A percentile compares a stretch with the other conserved stretches of the same genome.
These are phyloP conservation scores for Silene coronaria DNA, from an alignment of 179 eudicot species.

Conservation along the genomic window DNA sequence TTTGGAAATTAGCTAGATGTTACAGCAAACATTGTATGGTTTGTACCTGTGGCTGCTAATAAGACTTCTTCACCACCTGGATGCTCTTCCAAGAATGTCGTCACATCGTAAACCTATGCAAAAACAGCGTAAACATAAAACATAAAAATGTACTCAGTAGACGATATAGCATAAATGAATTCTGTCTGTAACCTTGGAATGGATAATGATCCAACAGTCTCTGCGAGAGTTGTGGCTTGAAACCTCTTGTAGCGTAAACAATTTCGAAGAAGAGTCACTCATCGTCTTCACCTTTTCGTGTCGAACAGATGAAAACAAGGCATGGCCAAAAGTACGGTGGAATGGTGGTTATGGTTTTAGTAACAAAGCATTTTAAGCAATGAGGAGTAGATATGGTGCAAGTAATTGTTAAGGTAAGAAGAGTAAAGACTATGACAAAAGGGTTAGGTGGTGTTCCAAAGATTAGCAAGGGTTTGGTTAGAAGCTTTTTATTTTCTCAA, in stretches of 20 bases:
- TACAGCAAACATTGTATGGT: neutral
- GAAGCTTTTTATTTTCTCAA: no score
- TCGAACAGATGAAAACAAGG: neutral
- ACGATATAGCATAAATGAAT: neutral
- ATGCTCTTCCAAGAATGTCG: conserved; percentile 41
- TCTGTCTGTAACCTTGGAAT: conserved; percentile 37
- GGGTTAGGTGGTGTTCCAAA: neutral
- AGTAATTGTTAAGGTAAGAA: neutral
- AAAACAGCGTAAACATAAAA: neutral
- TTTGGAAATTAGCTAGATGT: no score
- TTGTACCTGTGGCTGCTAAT: conserved; percentile 39
- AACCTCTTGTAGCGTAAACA: conserved; percentile 43
- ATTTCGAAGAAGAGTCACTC: conserved; percentile 31
- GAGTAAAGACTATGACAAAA: conserved; percentile 6
- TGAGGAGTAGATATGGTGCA: neutral
- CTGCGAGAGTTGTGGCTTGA: conserved; percentile 41
- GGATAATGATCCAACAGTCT: conserved; percentile 54
- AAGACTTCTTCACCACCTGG: conserved; percentile 46
- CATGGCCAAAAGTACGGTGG: neutral
- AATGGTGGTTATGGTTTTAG: neutral
- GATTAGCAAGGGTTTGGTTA: neutral
- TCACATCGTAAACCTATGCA: conserved; percentile 35
- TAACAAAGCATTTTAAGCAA: neutral
- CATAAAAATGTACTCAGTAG: neutral
- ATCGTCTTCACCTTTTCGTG: conserved; percentile 17